phyloP scores from a whole-genome alignment of 495 filamentous ascomycete species.

The Platismatia glauca region DNA sequence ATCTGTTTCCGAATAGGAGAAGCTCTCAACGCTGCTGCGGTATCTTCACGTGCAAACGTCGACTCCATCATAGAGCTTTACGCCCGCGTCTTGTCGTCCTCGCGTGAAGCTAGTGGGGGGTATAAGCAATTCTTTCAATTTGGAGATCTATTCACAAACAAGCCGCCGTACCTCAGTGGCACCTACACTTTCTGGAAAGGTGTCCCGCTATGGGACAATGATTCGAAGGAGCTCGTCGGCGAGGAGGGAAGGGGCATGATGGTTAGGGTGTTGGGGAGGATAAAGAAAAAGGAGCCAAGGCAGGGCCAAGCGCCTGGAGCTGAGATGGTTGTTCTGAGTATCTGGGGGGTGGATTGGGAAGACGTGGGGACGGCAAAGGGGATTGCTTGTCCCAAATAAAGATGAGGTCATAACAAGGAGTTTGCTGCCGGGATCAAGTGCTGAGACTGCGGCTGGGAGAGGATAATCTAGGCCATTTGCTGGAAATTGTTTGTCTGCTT shows the following conservation, averaged over 20 bases:
- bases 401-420: background rate
- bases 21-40: slow-evolving; percentile 22
- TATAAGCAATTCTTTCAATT: slow-evolving; percentile 25
- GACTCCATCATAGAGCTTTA: slow-evolving; percentile 26
- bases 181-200: slow-evolving; percentile 24
- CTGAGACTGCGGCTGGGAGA: slow-evolving; percentile 13
- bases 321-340: slow-evolving; percentile 23
- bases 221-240: slow-evolving; percentile 21
- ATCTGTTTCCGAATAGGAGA: slow-evolving; percentile 27
- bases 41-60: slow-evolving; percentile 11
- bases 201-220: slow-evolving; percentile 20
- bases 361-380: slow-evolving; percentile 25
- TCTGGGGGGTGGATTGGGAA: slow-evolving; percentile 26
- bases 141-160: slow-evolving; percentile 25
- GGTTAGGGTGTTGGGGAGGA: slow-evolving; percentile 22
- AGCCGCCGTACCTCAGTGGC: slow-evolving; percentile 24
- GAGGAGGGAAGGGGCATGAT: slow-evolving; percentile 21
- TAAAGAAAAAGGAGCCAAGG: slow-evolving; percentile 14
- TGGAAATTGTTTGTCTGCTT: slow-evolving; percentile 3
- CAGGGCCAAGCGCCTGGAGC: slow-evolving; percentile 4
- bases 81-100: slow-evolving; percentile 15
- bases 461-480: background rate
- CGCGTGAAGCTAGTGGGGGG: slow-evolving; percentile 9
- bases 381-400: slow-evolving; percentile 16
- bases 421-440: slow-evolving; percentile 18